Evolutionary conservation across 805 yeast species (phyloP).

Genomic region (Candida maris): DNA sequence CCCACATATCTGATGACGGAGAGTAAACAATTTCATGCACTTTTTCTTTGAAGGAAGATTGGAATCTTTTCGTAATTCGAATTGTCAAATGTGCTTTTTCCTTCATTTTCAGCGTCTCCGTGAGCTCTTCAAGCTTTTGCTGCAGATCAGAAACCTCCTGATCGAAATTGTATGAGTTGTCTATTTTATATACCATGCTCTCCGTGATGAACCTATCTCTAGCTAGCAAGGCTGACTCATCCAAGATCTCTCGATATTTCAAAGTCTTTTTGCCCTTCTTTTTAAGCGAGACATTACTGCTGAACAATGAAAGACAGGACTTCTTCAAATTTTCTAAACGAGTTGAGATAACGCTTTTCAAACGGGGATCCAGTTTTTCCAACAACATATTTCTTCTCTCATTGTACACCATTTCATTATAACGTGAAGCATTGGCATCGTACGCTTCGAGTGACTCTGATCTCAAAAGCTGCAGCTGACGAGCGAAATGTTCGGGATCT

Average conservation of each 20-base stretch:
- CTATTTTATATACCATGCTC: constrained; percentile 33
- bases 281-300: constrained; percentile 18
- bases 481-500: constrained; percentile 36
- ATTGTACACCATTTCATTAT: constrained; percentile 60
- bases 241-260: constrained; percentile 24
- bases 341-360: constrained; percentile 41
- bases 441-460: constrained; percentile 47
- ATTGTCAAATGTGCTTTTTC: constrained; percentile 42
- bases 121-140: constrained; percentile 26
- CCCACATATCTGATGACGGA: constrained; percentile 61
- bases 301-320: constrained; percentile 30
- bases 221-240: constrained; percentile 18
- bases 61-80: constrained; percentile 45
- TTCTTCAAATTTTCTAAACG: constrained; percentile 39
- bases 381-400: constrained; percentile 53
- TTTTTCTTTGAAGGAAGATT: constrained; percentile 46
- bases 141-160: constrained; percentile 34
- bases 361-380: constrained; percentile 43
- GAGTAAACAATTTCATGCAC: constrained; percentile 44
- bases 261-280: constrained; percentile 24
- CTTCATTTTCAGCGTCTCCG: constrained; percentile 32
- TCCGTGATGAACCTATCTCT: constrained; percentile 26
- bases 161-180: constrained; percentile 31
- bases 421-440: constrained; percentile 74
- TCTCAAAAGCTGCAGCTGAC: constrained; percentile 41